Evolutionary conservation across 1,284 basidiomycete species (phyloP).

Genomic region (Cutaneotrichosporon sp.): DNA sequence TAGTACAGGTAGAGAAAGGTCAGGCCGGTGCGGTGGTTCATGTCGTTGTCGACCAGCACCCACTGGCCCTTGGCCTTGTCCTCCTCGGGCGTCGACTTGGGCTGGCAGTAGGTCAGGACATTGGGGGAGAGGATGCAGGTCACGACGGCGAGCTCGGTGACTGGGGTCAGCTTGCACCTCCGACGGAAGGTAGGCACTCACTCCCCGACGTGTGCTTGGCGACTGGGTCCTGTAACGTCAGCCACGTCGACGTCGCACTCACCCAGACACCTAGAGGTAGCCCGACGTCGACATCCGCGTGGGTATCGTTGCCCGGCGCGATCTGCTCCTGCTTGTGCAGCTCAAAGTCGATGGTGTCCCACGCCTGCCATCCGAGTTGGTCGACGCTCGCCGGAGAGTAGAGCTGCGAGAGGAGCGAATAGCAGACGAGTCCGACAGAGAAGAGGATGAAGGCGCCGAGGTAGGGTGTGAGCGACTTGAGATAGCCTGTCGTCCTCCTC

Average conservation of each 20-base stretch:
- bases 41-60: conserved; percentile 76
- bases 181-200: conserved; percentile 30
- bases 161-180: conserved; percentile 23
- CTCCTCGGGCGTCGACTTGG: conserved; percentile 66
- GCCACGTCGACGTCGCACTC: conserved; percentile 40
- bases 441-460: conserved; percentile 7
- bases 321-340: conserved; percentile 27
- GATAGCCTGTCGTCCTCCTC: not conserved
- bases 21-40: conserved; percentile 61
- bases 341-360: conserved; percentile 63
- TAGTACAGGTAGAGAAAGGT: conserved; percentile 70
- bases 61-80: conserved; percentile 82
- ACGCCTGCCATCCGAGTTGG: conserved; percentile 86
- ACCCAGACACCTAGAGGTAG: conserved; percentile 76
- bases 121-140: conserved; percentile 67
- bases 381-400: conserved; percentile 68
- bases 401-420: conserved; percentile 56
- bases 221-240: conserved; percentile 59
- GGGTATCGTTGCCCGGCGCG: conserved; percentile 49
- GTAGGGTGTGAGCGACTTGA: conserved; percentile 4
- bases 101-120: conserved; percentile 65
- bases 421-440: conserved; percentile 58
- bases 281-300: conserved; percentile 35
- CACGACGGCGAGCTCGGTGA: conserved; percentile 74
- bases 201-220: conserved; percentile 78